Percentiles rank a stretch among this genome's conserved stretches.
Evolutionary conservation across 768 basidiomycete species (phyloP).

Genomic region (Dendrothele bispora): DNA sequence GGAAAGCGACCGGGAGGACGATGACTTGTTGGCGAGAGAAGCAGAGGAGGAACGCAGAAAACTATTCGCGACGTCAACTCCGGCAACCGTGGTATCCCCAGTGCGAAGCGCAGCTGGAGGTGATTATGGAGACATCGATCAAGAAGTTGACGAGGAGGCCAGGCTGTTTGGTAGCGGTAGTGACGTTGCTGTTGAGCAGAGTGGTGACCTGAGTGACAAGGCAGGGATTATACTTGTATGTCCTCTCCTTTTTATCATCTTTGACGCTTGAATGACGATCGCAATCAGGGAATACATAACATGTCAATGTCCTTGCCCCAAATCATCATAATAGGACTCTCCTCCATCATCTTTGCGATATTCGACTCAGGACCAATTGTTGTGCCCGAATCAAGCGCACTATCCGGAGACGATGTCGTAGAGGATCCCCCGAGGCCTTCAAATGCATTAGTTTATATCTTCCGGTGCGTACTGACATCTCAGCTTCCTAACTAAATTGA

Average conservation of each 20-base stretch:
- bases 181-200: conserved; percentile 27
- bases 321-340: conserved; percentile 86
- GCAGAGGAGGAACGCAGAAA: conserved; percentile 18
- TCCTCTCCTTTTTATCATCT: conserved; percentile 11
- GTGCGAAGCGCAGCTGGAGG: conserved; percentile 6
- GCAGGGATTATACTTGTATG: conserved; percentile 85
- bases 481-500: no score
- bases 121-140: conserved; percentile 16
- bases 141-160: conserved; percentile 22
- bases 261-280: no score
- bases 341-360: conserved; percentile 83
- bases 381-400: no score
- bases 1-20: conserved; percentile 22
- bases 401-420: no score
- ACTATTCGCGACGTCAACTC: no score
- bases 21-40: conserved; percentile 7
- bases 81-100: no score
- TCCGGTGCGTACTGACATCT: conserved; percentile 72
- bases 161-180: conserved; percentile 20
- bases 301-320: conserved; percentile 93
- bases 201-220: conserved; percentile 60
- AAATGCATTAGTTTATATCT: conserved; percentile 79
- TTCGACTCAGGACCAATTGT: conserved; percentile 64
- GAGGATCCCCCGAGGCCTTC: no score
- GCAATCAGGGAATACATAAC: conserved; percentile 97